These are phyloP conservation scores for Daucus carota DNA, from an alignment of 129 eudicot genomes.

Conservation along the genomic window DNA sequence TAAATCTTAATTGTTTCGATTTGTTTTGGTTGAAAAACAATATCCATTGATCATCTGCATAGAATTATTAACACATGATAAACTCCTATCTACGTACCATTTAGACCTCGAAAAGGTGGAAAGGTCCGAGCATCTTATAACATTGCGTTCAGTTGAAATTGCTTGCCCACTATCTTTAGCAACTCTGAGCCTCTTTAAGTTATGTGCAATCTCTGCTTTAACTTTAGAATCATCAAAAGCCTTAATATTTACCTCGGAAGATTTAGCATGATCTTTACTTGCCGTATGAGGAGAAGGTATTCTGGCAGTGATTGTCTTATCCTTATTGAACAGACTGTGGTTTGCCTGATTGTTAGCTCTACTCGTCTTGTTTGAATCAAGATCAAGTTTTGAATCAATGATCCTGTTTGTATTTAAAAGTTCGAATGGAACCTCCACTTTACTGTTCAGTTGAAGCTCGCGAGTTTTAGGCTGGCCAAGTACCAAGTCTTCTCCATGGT, in stretches of 20 bases:
- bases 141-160: constrained; percentile 34
- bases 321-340: constrained; percentile 15
- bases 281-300: constrained; percentile 18
- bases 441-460: constrained; percentile 12
- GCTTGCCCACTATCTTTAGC: constrained; percentile 16
- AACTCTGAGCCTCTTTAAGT: constrained; percentile 48
- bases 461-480: constrained; percentile 12
- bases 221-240: constrained; percentile 22
- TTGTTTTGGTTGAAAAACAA: background rate
- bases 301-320: constrained; percentile 17
- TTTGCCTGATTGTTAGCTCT: constrained; percentile 11
- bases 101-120: constrained; percentile 52
- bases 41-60: background rate
- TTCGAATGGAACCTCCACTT: constrained; percentile 15
- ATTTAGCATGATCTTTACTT: constrained; percentile 21
- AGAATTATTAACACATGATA: background rate
- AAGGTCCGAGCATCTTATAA: constrained; percentile 38
- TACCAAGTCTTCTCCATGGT: constrained; percentile 21
- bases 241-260: constrained; percentile 21
- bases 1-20: constrained; percentile 11
- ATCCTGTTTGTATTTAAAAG: constrained; percentile 12
- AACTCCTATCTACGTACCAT: background rate
- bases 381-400: constrained; percentile 12
- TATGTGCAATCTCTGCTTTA: constrained; percentile 28
- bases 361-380: constrained; percentile 9